Base-by-base conservation (phyloP, 2,329 filamentous ascomycete genomes). In the Neonectria punicea region DNA sequence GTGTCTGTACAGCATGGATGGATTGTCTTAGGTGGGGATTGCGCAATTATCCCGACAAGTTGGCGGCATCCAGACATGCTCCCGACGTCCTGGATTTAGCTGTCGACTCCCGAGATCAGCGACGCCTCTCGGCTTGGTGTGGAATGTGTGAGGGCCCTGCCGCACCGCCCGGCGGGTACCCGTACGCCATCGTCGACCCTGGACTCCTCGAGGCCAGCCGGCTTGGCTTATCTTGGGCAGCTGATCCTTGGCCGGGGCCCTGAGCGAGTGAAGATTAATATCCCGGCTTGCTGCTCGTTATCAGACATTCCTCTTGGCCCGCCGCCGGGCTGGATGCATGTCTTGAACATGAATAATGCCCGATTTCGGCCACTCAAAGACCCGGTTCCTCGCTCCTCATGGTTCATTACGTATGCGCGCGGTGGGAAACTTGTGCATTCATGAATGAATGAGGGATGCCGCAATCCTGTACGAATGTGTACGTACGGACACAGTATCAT, bases 101-200 rank as follows among this genome's bases (percentile, higher is more conserved):
- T 73, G 65, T 51, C 63, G 49, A 58, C 53, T 72, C 65, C 71
- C 70, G 67, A 70, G 71, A 70, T 73, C 65, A 73, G 70, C 67
- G 59, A 53, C 71, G 68, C 62, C 58, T 73, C 63, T 70, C 53
- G 63, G 53, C 61, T 59, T 67, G 62, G 58, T 61, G 66, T 56
- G 57, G 64, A 63, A 70, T 53, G 67, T 53, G 67, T 51, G 56
- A 58, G 51, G 47, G 61, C 70, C 70, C 65, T 72, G 55, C 59
- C 56, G 59, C 62, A 63, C 66, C 60, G 58, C 58, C 46, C 58
- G 61, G 55, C 56, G 61, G 65, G 61, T 68, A 61, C 69, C 64
- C 67, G 51, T 58, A 62, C 70, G 54, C 67, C 61, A 58, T 55
- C 25, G 44, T 39, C 49, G 13, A 34, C n/a, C 49, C 47, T 51